Base-by-base conservation (phyloP, 1,284 basidiomycete species). In the Agaricales sp. region DNA sequence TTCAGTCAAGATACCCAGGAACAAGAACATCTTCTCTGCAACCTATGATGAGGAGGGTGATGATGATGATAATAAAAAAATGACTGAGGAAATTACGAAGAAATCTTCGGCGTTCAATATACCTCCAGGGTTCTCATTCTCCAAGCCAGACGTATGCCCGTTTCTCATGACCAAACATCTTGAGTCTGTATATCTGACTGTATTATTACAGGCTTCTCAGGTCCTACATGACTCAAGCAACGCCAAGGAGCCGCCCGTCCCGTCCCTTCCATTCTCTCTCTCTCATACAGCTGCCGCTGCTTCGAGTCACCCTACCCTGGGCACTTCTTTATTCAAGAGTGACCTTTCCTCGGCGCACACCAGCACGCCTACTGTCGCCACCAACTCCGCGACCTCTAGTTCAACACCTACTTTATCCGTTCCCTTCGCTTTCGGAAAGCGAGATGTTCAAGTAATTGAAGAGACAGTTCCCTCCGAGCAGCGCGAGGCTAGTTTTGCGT, bases 91-190 rank as follows among this genome's bases (percentile, higher is more conserved):
- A 58, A 72, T 72, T 11, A 69, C 73, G 16, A 75, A 72, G 59
- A 71, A 69, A 49, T 67, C 64, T 12, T 78, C 81, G 1, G 63
- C 68, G 8, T 87, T 82, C 59, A 68, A 78, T 43, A 67, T 80
- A 20, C 77, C 82, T n/a, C 61, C 68, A 46, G 76, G 73, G 1
- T 88, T 88, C 62, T 77, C 69, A 45, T 87, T 88, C 56, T 74
- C 79, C 1, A 75, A 77, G 19, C 8, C n/a, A 54, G 74, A 77
- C 58, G 80, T 82, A 58, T 57, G 80, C 68, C 22, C 25, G 51
- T 47, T 38, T 22, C 52, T 4, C 26, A 26, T 56, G 26, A 45
- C 44, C 12, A 41, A 13, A 18, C 3, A n/a, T 23, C 21, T 50
- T 51, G n/a, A n/a, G n/a, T n/a, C n/a, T n/a, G n/a, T n/a, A n/a